A percentile compares a stretch with the other conserved stretches of the same genome.
These are phyloP conservation scores for Comarum palustre DNA, from an alignment of 306 rosid genomes.

Conservation along the genomic window DNA sequence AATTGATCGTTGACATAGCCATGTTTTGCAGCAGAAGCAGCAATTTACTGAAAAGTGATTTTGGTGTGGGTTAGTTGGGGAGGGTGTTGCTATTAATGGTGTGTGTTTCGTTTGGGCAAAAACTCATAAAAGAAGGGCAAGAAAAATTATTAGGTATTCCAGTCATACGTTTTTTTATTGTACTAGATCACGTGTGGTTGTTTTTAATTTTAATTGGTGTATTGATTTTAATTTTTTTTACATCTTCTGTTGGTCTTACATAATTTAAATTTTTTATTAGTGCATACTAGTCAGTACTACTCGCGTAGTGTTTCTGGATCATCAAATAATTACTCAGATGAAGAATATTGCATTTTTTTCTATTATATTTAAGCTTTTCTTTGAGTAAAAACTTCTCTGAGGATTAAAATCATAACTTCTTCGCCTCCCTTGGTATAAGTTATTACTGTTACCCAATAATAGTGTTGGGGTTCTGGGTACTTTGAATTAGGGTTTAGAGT, in stretches of 20 bases:
- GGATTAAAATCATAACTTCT: not conserved
- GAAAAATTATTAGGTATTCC: too few species aligned
- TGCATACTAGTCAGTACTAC: too few species aligned
- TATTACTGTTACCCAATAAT: not conserved
- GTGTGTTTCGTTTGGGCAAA: not conserved
- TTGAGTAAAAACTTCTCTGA: not conserved
- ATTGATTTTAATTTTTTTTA: too few species aligned
- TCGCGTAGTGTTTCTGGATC: too few species aligned
- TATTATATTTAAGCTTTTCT: not conserved
- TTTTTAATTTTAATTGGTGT: too few species aligned
- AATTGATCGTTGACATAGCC: slow-evolving; percentile 6
- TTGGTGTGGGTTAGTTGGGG: not conserved
- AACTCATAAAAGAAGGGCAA: not conserved
- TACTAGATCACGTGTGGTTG: too few species aligned
- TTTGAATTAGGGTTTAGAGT: not conserved
- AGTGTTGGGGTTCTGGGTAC: not conserved
- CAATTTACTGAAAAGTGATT: not conserved
- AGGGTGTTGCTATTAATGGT: not conserved
- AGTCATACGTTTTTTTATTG: too few species aligned
- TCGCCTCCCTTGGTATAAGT: not conserved
- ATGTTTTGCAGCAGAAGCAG: not conserved
- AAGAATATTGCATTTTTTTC: not conserved
- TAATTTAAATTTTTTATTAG: too few species aligned
- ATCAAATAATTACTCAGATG: too few species aligned
- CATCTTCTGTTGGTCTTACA: too few species aligned